Percentiles rank a stretch among this genome's conserved stretches.
phyloP scores from a whole-genome alignment of 371 early-diverging fungal genomes.

The Phascolomyces articulosus region DNA sequence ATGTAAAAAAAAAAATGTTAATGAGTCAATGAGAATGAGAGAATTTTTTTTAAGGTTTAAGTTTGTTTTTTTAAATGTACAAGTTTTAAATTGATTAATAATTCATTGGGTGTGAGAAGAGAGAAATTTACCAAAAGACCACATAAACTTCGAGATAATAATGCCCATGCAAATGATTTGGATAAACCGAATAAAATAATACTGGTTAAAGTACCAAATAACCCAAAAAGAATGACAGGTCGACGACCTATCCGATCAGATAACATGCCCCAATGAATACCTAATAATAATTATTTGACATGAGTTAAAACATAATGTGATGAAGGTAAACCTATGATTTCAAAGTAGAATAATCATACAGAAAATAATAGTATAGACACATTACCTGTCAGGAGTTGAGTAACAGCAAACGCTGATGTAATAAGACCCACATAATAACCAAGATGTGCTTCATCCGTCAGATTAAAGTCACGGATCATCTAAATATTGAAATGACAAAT shows the following conservation, averaged over 20 bases:
- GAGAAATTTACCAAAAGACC: constrained; percentile 63
- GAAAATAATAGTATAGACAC: background rate
- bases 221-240: constrained; percentile 82
- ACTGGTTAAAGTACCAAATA: constrained; percentile 75
- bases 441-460: constrained; percentile 56
- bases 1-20: no score
- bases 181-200: constrained; percentile 78
- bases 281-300: constrained; percentile 21
- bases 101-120: no score
- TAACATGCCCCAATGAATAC: constrained; percentile 65
- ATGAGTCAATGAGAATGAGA: no score
- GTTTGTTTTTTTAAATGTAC: no score
- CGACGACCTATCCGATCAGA: constrained; percentile 73
- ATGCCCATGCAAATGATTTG: constrained; percentile 67
- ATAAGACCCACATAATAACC: constrained; percentile 72
- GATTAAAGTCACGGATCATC: constrained; percentile 65
- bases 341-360: background rate
- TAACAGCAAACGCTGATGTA: constrained; percentile 66
- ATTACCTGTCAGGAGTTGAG: constrained; percentile 62
- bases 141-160: constrained; percentile 67
- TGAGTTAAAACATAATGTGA: background rate
- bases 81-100: no score
- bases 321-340: background rate
- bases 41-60: no score
- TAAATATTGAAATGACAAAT: constrained; percentile 16